These are phyloP conservation scores for Sapria himalayana DNA, from an alignment of 345 rosid species.

Conservation along the genomic window DNA sequence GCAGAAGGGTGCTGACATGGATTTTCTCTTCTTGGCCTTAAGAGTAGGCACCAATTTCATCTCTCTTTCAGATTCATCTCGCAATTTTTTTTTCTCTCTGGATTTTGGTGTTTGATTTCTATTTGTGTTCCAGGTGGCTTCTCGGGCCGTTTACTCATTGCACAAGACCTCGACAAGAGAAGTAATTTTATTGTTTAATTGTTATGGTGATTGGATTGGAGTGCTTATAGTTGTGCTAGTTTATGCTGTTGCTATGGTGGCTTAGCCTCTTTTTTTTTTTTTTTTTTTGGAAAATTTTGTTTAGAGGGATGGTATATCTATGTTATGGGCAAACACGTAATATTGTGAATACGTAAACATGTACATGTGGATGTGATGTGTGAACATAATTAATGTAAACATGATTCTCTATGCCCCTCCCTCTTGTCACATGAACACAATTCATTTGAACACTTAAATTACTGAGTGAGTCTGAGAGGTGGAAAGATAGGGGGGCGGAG, in stretches of 20 bases:
- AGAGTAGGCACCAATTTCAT: slow-evolving; percentile 19
- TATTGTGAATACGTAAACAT: too few relatives aligned
- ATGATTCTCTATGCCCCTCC: too few relatives aligned
- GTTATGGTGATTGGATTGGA: background rate
- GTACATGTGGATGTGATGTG: too few relatives aligned
- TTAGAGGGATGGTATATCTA: background rate
- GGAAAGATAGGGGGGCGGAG: too few relatives aligned
- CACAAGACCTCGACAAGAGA: slow-evolving; percentile 97
- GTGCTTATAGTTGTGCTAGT: too few relatives aligned
- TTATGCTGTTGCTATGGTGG: background rate
- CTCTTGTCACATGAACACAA: too few relatives aligned
- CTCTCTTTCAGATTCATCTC: slow-evolving; percentile 4
- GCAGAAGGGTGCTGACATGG: slow-evolving; percentile 79
- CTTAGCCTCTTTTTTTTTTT: background rate
- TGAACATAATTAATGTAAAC: too few relatives aligned
- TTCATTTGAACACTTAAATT: too few relatives aligned
- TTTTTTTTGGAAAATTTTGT: background rate
- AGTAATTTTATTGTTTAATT: slow-evolving; percentile 19
- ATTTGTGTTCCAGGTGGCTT: slow-evolving; percentile 35
- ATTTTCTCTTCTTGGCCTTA: slow-evolving; percentile 49
- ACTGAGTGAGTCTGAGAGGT: too few relatives aligned
- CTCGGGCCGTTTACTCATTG: slow-evolving; percentile 80
- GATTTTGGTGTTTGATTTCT: background rate
- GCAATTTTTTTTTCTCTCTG: background rate
- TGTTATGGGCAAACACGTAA: too few relatives aligned